These are phyloP conservation scores for Butyriboletus loyo DNA, from an alignment of 768 basidiomycete genomes.

Conservation along the genomic window DNA sequence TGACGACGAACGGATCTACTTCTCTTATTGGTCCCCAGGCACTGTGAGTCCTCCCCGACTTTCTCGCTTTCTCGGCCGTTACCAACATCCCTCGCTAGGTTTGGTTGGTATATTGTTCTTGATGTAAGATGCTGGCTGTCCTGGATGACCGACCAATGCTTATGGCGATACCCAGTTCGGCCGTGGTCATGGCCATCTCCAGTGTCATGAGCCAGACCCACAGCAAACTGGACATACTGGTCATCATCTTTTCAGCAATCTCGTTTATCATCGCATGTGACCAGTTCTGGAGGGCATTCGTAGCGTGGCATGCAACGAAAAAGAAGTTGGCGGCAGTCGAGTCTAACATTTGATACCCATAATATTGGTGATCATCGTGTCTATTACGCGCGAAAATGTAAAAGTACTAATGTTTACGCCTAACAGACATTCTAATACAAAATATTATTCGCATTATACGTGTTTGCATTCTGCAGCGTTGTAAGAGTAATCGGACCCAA, in stretches of 20 bases:
- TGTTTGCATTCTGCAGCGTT: neutral
- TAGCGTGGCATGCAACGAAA: constrained; percentile 13
- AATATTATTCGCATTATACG: neutral
- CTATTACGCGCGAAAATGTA: no score
- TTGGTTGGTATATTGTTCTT: constrained; percentile 21
- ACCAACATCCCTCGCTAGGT: constrained; percentile 4
- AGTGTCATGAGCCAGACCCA: constrained; percentile 2
- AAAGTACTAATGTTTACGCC: neutral
- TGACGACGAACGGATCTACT: neutral
- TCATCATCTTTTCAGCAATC: constrained; percentile 14
- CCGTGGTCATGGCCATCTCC: constrained; percentile 16
- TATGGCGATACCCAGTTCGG: constrained; percentile 10
- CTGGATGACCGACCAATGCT: neutral
- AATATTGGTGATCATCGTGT: constrained; percentile 1
- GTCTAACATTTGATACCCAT: constrained; percentile 3
- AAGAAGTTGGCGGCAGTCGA: constrained; percentile 6
- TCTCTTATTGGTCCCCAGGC: constrained; percentile 2
- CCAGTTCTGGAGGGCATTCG: constrained; percentile 21
- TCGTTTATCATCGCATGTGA: constrained; percentile 17
- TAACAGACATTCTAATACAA: neutral
- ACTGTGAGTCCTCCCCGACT: constrained; percentile 10
- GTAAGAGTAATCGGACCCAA: neutral
- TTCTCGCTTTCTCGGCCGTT: neutral
- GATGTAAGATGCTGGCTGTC: constrained; percentile 7
- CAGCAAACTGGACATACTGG: constrained; percentile 15